These are phyloP conservation scores for Plasmodium yoelii DNA, from an alignment of 169 alveolate genomes.

Conservation along the genomic window DNA sequence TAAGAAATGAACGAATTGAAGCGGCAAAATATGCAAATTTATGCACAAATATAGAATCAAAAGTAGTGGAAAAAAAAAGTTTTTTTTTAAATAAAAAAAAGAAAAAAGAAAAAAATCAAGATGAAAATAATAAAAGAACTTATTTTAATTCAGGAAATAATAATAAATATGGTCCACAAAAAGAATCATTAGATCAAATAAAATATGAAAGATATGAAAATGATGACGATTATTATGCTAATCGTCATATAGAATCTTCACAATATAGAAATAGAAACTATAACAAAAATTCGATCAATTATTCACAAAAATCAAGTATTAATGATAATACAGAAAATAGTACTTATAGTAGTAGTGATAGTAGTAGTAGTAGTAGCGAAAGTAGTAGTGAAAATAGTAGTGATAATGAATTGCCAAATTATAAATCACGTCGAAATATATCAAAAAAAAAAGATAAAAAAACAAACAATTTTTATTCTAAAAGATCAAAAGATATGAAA, in stretches of 20 bases:
- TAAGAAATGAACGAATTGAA: conserved; percentile 74
- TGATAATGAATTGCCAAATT: neutral
- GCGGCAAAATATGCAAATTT: conserved; percentile 75
- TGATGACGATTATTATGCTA: conserved; percentile 12
- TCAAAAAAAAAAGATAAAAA: neutral
- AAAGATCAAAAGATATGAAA: conserved; percentile 5
- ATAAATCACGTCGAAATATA: neutral
- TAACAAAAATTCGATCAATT: neutral
- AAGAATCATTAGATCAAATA: conserved; percentile 51
- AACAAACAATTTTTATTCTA: conserved; percentile 1
- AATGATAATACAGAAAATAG: conserved; percentile 9
- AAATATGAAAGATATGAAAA: conserved; percentile 56
- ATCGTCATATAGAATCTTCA: neutral
- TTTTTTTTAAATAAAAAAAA: conserved; percentile 48
- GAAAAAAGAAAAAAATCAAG: conserved; percentile 23
- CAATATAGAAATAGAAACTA: neutral
- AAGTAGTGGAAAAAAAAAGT: conserved; percentile 54
- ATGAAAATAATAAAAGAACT: conserved; percentile 31
- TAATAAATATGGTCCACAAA: conserved; percentile 14
- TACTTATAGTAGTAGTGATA: conserved; percentile 1
- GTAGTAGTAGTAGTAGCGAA: conserved; percentile 4
- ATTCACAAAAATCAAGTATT: conserved; percentile 3
- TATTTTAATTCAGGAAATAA: conserved; percentile 10
- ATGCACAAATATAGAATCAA: conserved; percentile 62
- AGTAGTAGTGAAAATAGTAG: neutral